A percentile compares a stretch with the other conserved stretches of the same genome.
Evolutionary conservation across 2,329 filamentous ascomycete genomes (phyloP).

Genomic region (Fusarium sp.): DNA sequence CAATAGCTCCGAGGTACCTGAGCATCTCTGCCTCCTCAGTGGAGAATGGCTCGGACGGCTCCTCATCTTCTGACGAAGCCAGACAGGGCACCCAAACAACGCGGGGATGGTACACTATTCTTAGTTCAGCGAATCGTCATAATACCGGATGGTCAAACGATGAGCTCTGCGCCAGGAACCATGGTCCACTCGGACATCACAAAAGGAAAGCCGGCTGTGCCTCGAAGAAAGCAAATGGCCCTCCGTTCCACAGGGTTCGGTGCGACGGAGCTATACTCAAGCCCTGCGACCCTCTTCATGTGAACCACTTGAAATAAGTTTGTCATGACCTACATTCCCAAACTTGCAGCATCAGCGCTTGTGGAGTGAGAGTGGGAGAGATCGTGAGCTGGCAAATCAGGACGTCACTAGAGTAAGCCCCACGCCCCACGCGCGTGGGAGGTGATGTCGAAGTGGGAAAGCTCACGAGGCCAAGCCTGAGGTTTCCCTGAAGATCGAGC

Average conservation of each 20-base stretch:
- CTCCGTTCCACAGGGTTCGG: constrained; percentile 32
- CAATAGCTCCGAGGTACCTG: constrained; percentile 41
- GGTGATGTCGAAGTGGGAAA: constrained; percentile 36
- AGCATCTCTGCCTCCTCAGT: constrained; percentile 47
- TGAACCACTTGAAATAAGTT: constrained; percentile 49
- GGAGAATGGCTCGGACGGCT: constrained; percentile 45
- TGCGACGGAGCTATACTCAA: constrained; percentile 33
- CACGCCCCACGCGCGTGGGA: constrained; percentile 51
- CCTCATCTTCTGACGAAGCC: constrained; percentile 36
- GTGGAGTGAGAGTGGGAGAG: constrained; percentile 51
- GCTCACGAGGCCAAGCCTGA: constrained; percentile 44
- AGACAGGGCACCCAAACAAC: constrained; percentile 41
- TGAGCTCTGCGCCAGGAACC: constrained; percentile 41
- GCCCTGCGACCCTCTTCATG: constrained; percentile 39
- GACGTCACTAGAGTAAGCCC: constrained; percentile 42
- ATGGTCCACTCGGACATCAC: constrained; percentile 37
- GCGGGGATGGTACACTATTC: constrained; percentile 46
- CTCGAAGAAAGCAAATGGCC: constrained; percentile 26
- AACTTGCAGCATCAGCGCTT: constrained; percentile 47
- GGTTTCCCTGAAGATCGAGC: constrained; percentile 12
- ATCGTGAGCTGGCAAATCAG: constrained; percentile 48
- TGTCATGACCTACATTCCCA: constrained; percentile 48
- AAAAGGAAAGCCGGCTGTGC: constrained; percentile 25
- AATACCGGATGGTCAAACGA: constrained; percentile 28
- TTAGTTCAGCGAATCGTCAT: constrained; percentile 48